Evolutionary conservation across 306 rosid genomes (phyloP), one percentile per base, ranked within the genome.

Genomic region (Lupinus albus): DNA sequence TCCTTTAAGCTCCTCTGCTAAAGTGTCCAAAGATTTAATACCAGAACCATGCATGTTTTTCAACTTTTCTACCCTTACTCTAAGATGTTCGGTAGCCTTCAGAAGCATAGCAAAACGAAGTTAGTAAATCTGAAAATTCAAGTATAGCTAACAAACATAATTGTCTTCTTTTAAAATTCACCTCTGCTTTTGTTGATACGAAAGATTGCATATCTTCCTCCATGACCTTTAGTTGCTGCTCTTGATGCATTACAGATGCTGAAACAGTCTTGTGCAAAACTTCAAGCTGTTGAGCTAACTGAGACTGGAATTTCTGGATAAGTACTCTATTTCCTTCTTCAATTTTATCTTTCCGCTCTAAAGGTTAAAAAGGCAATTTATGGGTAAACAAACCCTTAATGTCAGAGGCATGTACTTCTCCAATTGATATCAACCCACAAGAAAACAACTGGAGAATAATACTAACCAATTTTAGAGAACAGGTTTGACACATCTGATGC

Each of bases 131-230:
- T 60, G 49, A 45, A 49, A 64, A 56, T 45, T 54, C 18, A 41
- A 50, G 57, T 49, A 45, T 18, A 73, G 42, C 10, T 58, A 72
- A 60, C 42, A 49, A 36, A 64, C 18, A 21, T 25, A 70, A 57
- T 21, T 47, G 70, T 73, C 62, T 53, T 42, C 21, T 52, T 63
- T 42, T 13, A 17, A 66, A 75, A 67, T 78, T 65, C 72, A 91
- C 99, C 91, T 84, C 86, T 38, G 82, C 83, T 76, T 94, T 94
- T 4, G 91, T 86, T 60, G 89, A 82, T 52, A 86, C 95, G 68
- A 93, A 90, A 73, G 97, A 86, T 72, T 82, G 91, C 96, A 94
- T 86, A 77, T 94, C 95, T 67, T 85, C 89, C 64, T 94, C 99
- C 99, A 93, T 93, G 72, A 79, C 94, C 68, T 81, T 83, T 69